phyloP scores from a whole-genome alignment of 2,329 filamentous ascomycete species.

The Dactylella cylindrospora region DNA sequence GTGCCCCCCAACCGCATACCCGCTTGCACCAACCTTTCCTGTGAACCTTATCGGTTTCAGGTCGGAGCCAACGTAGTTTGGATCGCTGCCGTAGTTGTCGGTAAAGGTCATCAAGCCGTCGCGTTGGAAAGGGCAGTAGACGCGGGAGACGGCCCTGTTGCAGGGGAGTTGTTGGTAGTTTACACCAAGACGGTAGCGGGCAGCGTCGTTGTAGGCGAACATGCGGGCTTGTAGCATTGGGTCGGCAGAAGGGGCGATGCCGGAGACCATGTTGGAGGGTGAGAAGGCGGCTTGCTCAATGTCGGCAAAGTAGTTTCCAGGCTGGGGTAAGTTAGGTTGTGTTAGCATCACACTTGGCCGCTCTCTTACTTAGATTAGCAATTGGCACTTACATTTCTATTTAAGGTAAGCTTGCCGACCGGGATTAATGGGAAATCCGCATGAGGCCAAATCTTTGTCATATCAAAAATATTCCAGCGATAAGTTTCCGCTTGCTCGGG shows the following conservation, averaged over 20 bases:
- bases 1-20: slow-evolving; percentile 45
- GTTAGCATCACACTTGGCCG: neutral
- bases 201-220: slow-evolving; percentile 65
- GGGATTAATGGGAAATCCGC: slow-evolving; percentile 63
- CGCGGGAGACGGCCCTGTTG: slow-evolving; percentile 52
- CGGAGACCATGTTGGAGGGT: slow-evolving; percentile 65
- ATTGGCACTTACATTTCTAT: slow-evolving; percentile 58
- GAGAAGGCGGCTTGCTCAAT: slow-evolving; percentile 69
- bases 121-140: slow-evolving; percentile 53
- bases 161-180: slow-evolving; percentile 68
- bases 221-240: slow-evolving; percentile 64
- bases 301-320: slow-evolving; percentile 61
- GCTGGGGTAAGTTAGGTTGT: neutral
- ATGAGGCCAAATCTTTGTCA: slow-evolving; percentile 71
- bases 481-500: slow-evolving; percentile 65
- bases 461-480: slow-evolving; percentile 66
- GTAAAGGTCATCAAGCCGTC: slow-evolving; percentile 51
- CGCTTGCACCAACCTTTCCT: slow-evolving; percentile 12
- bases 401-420: slow-evolving; percentile 65
- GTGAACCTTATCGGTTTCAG: slow-evolving; percentile 48
- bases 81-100: slow-evolving; percentile 56
- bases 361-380: neutral
- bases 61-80: slow-evolving; percentile 53
- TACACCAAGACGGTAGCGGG: slow-evolving; percentile 64
- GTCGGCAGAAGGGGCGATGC: slow-evolving; percentile 64